Conservation (phyloP, 139 green algal species). For the Chlorella sp. region DNA sequence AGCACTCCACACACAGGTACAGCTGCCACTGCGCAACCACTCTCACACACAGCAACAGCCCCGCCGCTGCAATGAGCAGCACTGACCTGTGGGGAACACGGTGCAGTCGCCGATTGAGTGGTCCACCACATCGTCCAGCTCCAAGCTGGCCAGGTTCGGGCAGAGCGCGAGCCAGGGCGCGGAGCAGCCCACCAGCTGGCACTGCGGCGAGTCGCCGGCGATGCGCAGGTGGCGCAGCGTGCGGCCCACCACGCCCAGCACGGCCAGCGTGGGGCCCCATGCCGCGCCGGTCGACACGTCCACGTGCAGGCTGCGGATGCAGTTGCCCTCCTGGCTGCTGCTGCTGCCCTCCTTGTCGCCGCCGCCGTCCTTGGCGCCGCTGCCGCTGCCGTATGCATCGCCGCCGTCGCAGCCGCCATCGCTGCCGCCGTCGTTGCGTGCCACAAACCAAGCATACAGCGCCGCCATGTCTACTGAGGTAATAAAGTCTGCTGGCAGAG, state of each 20-base stretch:
- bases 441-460: constrained; percentile 22
- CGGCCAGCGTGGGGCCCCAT: neutral
- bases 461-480: neutral
- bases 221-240: constrained; percentile 21
- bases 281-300: neutral
- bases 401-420: too few relatives aligned
- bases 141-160: constrained; percentile 24
- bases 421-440: too few relatives aligned
- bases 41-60: neutral
- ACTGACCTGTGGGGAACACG: neutral
- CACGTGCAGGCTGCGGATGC: constrained; percentile 32
- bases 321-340: neutral
- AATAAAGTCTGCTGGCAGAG: constrained; percentile 1
- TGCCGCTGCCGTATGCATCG: too few relatives aligned
- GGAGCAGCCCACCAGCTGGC: constrained; percentile 3
- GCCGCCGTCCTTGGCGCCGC: too few relatives aligned
- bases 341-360: too few relatives aligned
- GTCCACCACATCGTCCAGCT: constrained; percentile 27
- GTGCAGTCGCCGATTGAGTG: neutral
- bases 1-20: neutral
- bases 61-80: too few relatives aligned
- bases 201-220: constrained; percentile 1
- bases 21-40: neutral
- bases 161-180: constrained; percentile 27
- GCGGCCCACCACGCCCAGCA: constrained; percentile 28